Percentiles rank a stretch among this genome's conserved stretches.
phyloP scores from a whole-genome alignment of 306 rosid species.

The Vigna trinervia region DNA sequence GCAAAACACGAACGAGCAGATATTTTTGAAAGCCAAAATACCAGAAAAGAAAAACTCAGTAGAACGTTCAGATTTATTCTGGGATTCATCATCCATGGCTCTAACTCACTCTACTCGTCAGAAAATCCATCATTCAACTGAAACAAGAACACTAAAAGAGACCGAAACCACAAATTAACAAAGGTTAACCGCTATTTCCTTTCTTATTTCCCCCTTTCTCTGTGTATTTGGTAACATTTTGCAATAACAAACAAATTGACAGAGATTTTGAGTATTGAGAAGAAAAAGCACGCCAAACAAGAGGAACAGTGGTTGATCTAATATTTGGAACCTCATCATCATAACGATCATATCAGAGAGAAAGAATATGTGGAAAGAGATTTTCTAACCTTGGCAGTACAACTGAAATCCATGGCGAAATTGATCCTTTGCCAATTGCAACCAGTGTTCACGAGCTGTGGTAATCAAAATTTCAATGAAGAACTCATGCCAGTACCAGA shows the following conservation, averaged over 20 bases:
- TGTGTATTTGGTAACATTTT: constrained; percentile 3
- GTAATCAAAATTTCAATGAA: neutral
- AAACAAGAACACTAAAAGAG: constrained; percentile 6
- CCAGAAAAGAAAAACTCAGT: neutral
- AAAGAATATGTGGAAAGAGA: constrained; percentile 20
- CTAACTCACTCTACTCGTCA: no score
- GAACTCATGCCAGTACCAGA: neutral
- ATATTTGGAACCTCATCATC: no score
- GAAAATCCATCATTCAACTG: neutral
- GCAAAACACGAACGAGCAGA: neutral
- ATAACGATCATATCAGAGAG: neutral
- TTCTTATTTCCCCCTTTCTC: neutral
- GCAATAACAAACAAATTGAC: neutral
- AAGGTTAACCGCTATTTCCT: neutral
- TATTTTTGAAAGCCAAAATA: neutral
- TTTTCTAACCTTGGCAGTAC: constrained; percentile 64
- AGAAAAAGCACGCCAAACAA: neutral
- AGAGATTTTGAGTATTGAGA: no score
- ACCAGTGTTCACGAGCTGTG: constrained; percentile 22
- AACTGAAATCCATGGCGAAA: constrained; percentile 58
- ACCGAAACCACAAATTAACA: neutral
- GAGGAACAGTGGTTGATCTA: neutral
- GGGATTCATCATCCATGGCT: constrained; percentile 6
- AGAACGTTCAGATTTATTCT: neutral
- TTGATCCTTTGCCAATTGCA: neutral